phyloP scores from a whole-genome alignment of 2,329 filamentous ascomycete genomes.

The Metarhizium album region DNA sequence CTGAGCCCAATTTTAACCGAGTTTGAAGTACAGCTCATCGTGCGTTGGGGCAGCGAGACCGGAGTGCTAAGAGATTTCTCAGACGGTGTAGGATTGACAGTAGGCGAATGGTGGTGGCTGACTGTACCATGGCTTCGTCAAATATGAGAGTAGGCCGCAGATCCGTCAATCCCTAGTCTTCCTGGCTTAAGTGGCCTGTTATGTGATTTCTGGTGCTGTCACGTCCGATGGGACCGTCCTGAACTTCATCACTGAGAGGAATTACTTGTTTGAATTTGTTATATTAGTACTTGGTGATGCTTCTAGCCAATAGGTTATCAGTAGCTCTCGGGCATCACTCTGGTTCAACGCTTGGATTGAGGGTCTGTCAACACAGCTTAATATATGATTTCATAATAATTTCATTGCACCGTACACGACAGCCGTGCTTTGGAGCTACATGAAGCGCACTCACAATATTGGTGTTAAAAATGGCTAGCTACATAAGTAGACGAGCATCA shows the following conservation, averaged over 20 bases:
- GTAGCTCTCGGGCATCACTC: too few relatives aligned
- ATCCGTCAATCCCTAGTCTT: background rate
- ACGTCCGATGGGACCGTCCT: background rate
- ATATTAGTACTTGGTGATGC: too few relatives aligned
- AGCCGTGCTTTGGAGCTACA: too few relatives aligned
- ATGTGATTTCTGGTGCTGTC: background rate
- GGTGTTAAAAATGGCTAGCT: too few relatives aligned
- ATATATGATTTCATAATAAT: too few relatives aligned
- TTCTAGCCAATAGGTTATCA: too few relatives aligned
- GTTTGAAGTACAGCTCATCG: constrained; percentile 49
- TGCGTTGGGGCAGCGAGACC: constrained; percentile 46
- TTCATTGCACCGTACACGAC: too few relatives aligned
- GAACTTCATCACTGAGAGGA: background rate
- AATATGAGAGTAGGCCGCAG: background rate
- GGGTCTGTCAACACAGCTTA: background rate
- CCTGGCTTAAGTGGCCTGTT: background rate
- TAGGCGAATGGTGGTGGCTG: constrained; percentile 60
- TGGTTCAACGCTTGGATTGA: background rate
- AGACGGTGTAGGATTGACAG: constrained; percentile 30
- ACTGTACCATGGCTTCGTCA: constrained; percentile 27
- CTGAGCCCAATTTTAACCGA: constrained; percentile 48
- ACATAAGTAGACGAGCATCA: background rate
- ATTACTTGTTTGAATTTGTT: background rate
- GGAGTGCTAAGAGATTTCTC: constrained; percentile 38
- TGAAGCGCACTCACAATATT: too few relatives aligned